These are phyloP conservation scores for Dothideomycetes sp. DNA, from an alignment of 2,329 filamentous ascomycete species.

Conservation along the genomic window DNA sequence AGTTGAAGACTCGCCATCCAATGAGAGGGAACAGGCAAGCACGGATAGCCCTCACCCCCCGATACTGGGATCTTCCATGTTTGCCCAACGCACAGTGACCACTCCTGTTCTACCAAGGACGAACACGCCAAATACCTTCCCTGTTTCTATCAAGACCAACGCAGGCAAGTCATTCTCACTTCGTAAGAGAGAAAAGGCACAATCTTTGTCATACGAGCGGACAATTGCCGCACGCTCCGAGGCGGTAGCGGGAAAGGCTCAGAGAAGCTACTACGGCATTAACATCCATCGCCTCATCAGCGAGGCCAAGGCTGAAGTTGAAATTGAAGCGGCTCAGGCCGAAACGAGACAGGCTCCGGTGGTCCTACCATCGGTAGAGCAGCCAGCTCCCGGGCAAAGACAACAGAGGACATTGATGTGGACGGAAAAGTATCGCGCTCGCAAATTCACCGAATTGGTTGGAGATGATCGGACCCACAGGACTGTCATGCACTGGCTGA, in stretches of 20 bases:
- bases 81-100: constrained; percentile 4
- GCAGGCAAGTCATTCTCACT: constrained; percentile 47
- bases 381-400: constrained; percentile 10
- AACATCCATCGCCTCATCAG: constrained; percentile 78
- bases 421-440: constrained; percentile 95
- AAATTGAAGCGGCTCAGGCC: constrained; percentile 19
- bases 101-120: background rate
- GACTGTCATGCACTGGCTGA: constrained; percentile 82
- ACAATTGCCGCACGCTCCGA: constrained; percentile 58
- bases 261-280: constrained; percentile 78
- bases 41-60: background rate
- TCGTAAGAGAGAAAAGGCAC: constrained; percentile 39
- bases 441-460: constrained; percentile 82
- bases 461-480: constrained; percentile 92
- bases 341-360: constrained; percentile 11
- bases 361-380: constrained; percentile 32
- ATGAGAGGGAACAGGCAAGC: no score
- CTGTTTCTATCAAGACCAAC: constrained; percentile 32
- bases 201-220: constrained; percentile 48
- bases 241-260: constrained; percentile 54
- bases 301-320: constrained; percentile 52
- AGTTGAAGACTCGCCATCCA: no score
- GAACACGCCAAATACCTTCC: background rate
- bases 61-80: constrained; percentile 3
- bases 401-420: constrained; percentile 53